Conservation (phyloP, 805 yeast species). For the Nakazawaea ernobii region DNA sequence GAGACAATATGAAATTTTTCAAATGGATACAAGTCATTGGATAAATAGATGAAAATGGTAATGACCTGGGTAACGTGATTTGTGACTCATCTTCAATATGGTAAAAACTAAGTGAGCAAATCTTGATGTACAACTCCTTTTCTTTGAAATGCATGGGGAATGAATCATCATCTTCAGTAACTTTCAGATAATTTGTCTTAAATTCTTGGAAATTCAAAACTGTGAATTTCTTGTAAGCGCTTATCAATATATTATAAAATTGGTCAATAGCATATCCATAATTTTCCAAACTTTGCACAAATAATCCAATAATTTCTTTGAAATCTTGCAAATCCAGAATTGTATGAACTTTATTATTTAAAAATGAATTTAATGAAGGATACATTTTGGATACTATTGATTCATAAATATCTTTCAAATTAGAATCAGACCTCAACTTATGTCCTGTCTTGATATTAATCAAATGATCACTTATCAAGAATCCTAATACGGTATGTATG, state of each 20-base stretch:
- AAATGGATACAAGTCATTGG: constrained; percentile 80
- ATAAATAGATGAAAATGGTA: constrained; percentile 87
- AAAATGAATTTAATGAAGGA: constrained; percentile 48
- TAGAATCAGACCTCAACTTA: constrained; percentile 55
- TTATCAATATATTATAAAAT: constrained; percentile 56
- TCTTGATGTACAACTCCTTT: constrained; percentile 51
- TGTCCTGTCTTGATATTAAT: constrained; percentile 59
- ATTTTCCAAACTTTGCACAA: constrained; percentile 72
- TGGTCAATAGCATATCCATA: constrained; percentile 54
- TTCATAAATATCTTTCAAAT: constrained; percentile 72
- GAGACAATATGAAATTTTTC: constrained; percentile 56
- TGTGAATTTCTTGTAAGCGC: constrained; percentile 57
- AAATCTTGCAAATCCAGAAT: constrained; percentile 44
- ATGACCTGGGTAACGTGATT: constrained; percentile 47
- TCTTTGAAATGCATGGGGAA: constrained; percentile 77
- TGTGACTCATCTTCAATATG: constrained; percentile 36
- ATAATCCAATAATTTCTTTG: constrained; percentile 62
- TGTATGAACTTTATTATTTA: constrained; percentile 34
- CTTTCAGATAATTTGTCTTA: constrained; percentile 50
- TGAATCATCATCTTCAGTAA: constrained; percentile 75
- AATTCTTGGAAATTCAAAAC: constrained; percentile 49
- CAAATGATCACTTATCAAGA: constrained; percentile 69
- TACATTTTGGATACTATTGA: constrained; percentile 53
- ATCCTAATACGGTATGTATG: constrained; percentile 62
- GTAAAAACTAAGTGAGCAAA: constrained; percentile 67